These are phyloP conservation scores for Opeltia flavorubescens DNA, from an alignment of 495 filamentous ascomycete genomes.

Conservation along the genomic window DNA sequence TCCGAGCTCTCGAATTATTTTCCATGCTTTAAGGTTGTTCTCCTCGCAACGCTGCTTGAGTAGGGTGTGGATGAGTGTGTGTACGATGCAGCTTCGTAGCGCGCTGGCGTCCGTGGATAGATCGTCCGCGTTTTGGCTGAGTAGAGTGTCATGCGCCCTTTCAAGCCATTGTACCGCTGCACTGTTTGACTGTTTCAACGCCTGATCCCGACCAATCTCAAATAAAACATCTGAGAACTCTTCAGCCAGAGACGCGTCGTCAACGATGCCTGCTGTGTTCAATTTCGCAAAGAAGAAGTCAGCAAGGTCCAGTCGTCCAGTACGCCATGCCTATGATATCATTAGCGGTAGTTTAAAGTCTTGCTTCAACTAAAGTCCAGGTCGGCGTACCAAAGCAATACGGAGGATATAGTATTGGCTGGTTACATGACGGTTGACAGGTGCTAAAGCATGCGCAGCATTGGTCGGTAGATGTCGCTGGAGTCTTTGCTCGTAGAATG, in stretches of 20 bases:
- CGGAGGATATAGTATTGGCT: slow-evolving; percentile 59
- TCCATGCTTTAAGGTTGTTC: slow-evolving; percentile 36
- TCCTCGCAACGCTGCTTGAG: slow-evolving; percentile 22
- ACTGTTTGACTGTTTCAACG: slow-evolving; percentile 33
- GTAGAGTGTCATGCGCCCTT: slow-evolving; percentile 46
- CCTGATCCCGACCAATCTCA: slow-evolving; percentile 52
- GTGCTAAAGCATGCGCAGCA: slow-evolving; percentile 14
- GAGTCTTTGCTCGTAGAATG: slow-evolving; percentile 45
- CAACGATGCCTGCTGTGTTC: slow-evolving; percentile 20
- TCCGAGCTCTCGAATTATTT: slow-evolving; percentile 43
- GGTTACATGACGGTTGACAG: slow-evolving; percentile 25
- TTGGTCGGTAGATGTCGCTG: slow-evolving; percentile 21
- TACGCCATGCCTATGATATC: slow-evolving; percentile 49
- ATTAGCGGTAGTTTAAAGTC: slow-evolving; percentile 3
- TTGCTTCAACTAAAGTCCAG: background rate
- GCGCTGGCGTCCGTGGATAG: slow-evolving; percentile 47
- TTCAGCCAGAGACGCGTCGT: slow-evolving; percentile 41
- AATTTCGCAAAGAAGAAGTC: slow-evolving; percentile 61
- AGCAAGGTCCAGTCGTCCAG: slow-evolving; percentile 56
- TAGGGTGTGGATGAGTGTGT: slow-evolving; percentile 40
- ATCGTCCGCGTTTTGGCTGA: slow-evolving; percentile 36
- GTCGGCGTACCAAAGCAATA: slow-evolving; percentile 43
- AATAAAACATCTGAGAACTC: slow-evolving; percentile 57
- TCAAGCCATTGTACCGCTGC: slow-evolving; percentile 61
- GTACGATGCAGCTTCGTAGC: slow-evolving; percentile 50